Evolutionary conservation across 2,329 filamentous ascomycete species (phyloP).

Genomic region (Stagonosporopsis rhizophila): DNA sequence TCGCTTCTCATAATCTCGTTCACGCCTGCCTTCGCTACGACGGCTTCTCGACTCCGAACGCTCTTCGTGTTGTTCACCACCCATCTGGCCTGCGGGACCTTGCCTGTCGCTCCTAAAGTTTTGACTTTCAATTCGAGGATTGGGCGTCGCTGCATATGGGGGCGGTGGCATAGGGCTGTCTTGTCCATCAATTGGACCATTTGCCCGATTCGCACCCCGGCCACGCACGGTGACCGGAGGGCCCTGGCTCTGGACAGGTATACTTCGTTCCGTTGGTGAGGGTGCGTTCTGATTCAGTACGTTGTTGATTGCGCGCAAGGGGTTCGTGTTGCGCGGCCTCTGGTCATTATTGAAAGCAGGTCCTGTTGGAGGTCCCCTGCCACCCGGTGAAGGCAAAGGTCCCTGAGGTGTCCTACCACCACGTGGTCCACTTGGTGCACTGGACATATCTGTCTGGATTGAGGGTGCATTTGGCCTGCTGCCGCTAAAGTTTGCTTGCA

Average conservation of each 20-base stretch:
- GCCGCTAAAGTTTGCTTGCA: slow-evolving; percentile 43
- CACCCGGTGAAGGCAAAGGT: slow-evolving; percentile 36
- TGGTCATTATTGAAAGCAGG: slow-evolving; percentile 41
- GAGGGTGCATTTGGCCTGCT: slow-evolving; percentile 15
- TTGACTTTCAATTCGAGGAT: slow-evolving; percentile 31
- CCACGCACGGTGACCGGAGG: slow-evolving; percentile 39
- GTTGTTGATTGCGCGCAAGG: slow-evolving; percentile 39
- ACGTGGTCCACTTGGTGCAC: slow-evolving; percentile 47
- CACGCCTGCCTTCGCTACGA: slow-evolving; percentile 34
- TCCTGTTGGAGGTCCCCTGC: slow-evolving; percentile 44
- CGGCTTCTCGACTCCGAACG: slow-evolving; percentile 40
- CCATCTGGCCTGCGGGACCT: slow-evolving; percentile 28
- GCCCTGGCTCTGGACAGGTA: slow-evolving; percentile 21
- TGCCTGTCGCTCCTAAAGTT: slow-evolving; percentile 29
- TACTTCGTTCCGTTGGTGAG: slow-evolving; percentile 28
- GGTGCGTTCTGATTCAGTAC: slow-evolving; percentile 39
- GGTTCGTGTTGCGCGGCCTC: slow-evolving; percentile 29
- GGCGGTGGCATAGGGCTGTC: slow-evolving; percentile 33
- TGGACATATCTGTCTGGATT: slow-evolving; percentile 44
- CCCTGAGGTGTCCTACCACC: slow-evolving; percentile 35
- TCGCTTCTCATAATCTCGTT: slow-evolving; percentile 34
- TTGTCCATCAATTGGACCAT: slow-evolving; percentile 26
- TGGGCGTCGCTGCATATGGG: slow-evolving; percentile 35
- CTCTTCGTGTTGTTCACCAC: slow-evolving; percentile 33
- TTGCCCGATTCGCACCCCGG: slow-evolving; percentile 40